Conservation (phyloP, 1,284 basidiomycete genomes). For the Cutaneotrichosporon dermatis region DNA sequence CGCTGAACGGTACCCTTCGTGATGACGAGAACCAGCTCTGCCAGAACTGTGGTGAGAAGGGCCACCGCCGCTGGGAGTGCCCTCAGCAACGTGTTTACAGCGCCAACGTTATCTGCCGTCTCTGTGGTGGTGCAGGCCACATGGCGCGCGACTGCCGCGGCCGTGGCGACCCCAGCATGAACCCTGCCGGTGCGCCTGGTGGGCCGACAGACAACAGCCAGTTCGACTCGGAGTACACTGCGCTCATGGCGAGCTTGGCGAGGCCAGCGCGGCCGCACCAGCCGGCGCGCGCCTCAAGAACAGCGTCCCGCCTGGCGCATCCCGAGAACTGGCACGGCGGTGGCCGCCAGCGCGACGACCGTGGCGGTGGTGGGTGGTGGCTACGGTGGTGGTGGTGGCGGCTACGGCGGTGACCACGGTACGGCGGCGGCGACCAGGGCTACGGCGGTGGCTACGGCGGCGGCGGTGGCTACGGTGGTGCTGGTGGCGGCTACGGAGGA, state of each 20-base stretch:
- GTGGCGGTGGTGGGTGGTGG: no score
- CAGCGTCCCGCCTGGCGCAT: constrained; percentile 52
- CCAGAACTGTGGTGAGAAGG: constrained; percentile 86
- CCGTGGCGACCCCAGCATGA: constrained; percentile 51
- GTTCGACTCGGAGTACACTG: constrained; percentile 97
- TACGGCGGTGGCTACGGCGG: constrained; percentile 20
- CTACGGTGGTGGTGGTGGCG: constrained; percentile 1
- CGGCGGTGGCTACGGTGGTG: constrained; percentile 13
- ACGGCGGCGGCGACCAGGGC: background rate
- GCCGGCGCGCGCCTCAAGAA: constrained; percentile 29
- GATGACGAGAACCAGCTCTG: constrained; percentile 99
- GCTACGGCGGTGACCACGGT: constrained; percentile 7
- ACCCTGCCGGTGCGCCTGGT: no score
- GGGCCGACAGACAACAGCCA: constrained; percentile 7
- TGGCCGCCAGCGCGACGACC: background rate
- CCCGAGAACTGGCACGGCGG: constrained; percentile 50
- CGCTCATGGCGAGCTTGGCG: constrained; percentile 95
- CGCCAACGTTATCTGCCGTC: constrained; percentile 94
- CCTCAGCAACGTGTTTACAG: constrained; percentile 94
- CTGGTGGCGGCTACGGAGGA: constrained; percentile 8
- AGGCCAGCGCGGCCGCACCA: constrained; percentile 57
- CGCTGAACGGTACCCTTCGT: constrained; percentile 95
- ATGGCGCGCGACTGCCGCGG: constrained; percentile 91
- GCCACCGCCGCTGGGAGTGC: constrained; percentile 92
- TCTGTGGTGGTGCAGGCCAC: constrained; percentile 88